Percentiles rank a stretch among this genome's conserved stretches.
phyloP scores from a whole-genome alignment of 2,329 filamentous ascomycete species.

The Zymoseptoria ardabiliae region DNA sequence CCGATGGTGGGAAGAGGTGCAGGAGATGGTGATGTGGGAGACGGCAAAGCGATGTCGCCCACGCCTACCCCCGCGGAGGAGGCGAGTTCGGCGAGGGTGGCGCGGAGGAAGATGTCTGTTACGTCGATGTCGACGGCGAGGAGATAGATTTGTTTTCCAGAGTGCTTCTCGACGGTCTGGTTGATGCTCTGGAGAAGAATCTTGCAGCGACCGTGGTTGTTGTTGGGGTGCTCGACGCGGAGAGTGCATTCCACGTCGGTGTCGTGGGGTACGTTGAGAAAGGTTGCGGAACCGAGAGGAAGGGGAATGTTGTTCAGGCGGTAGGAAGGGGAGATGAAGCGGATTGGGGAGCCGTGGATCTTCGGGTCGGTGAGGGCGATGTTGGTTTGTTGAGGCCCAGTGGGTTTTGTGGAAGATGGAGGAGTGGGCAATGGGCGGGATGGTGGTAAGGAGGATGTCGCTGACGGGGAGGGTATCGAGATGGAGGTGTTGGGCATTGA shows the following conservation, averaged over 20 bases:
- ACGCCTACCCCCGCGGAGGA: constrained; percentile 6
- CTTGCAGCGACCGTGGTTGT: constrained; percentile 5
- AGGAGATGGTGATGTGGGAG: constrained; percentile 5
- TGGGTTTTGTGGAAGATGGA: background rate
- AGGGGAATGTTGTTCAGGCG: constrained; percentile 14
- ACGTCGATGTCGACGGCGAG: constrained; percentile 26
- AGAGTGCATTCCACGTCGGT: constrained; percentile 21
- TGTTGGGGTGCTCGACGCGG: constrained; percentile 16
- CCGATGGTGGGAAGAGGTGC: background rate
- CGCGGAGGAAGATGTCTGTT: constrained; percentile 18
- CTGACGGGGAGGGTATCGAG: constrained; percentile 9
- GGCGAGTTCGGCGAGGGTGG: constrained; percentile 23
- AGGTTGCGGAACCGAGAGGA: constrained; percentile 21
- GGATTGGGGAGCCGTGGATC: constrained; percentile 23
- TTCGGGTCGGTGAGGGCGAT: constrained; percentile 24
- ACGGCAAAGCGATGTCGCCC: constrained; percentile 14
- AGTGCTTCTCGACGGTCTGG: constrained; percentile 22
- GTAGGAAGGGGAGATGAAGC: constrained; percentile 19
- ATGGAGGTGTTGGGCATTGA: constrained; percentile 11
- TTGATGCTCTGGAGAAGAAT: constrained; percentile 25
- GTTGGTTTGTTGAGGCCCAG: constrained; percentile 11
- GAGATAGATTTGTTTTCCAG: constrained; percentile 17
- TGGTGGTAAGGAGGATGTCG: constrained; percentile 1
- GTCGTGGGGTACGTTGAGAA: constrained; percentile 24
- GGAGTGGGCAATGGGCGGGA: background rate